Evolutionary conservation across 192 early-diverging fungal species (phyloP), one percentile per base, ranked within the genome.

Genomic region (Podila minutissima): DNA sequence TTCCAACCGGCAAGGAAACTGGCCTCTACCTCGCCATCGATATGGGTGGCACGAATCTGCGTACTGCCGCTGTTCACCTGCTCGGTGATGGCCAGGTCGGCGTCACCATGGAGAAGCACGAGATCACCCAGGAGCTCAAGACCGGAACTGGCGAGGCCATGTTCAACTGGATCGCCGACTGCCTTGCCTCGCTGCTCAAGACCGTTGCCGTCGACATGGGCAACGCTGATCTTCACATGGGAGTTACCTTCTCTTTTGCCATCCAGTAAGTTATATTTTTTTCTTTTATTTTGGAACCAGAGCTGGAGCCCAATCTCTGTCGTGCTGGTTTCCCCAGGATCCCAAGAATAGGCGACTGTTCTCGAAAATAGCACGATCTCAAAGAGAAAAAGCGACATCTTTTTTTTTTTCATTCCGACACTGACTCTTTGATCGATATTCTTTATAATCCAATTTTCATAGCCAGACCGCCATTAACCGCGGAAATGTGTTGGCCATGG

Each of bases 41-140:
- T 64, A 76, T 98, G 51, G 96, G 97, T 59, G 97, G 96, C 13
- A 95, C 95, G 37, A 96, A 97, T 85, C 87, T 98, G 69, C 92
- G 96, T 41, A 92, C 96, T 31, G 89, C 94, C 71, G 85, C 87
- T 59, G 93, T 96, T 11, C 87, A 86, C 20, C 88, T 98, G 33
- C 82, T 92, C 63, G 95, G 95, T 53, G 68, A 87, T 58, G 94
- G 95, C 55, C 81, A 86, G 31, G 86, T 87, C 29, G 83, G 85
- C 13, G 83, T 91, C 28, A 58, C 55, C 22, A 58, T 58, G 55
- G 91, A 95, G 51, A 66, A 67, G 32, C 32, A 49, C n/a, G 57
- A 67, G 28, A 72, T 92, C 11, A 87, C 91, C 72, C 89, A 94
- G 64, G 91, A 95, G 48, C 86, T 93, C 59, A 96, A 96, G 87